phyloP scores from a whole-genome alignment of 805 yeast species.

The Alloascoidea hylecoeti region DNA sequence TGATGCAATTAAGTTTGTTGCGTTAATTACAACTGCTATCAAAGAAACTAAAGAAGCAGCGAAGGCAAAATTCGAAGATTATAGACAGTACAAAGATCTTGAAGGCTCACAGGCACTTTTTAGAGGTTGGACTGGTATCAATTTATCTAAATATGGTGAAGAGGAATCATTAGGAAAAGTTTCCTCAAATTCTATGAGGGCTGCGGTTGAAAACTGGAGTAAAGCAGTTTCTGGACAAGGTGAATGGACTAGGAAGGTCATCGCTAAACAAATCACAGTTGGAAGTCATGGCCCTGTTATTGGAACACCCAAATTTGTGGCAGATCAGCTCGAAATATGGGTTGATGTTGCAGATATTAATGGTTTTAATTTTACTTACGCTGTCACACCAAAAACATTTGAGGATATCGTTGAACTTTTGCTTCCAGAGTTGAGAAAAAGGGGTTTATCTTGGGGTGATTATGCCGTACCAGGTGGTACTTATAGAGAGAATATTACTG shows the following conservation, averaged over 20 bases:
- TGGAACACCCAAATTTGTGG: conserved; percentile 20
- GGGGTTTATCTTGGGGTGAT: conserved; percentile 23
- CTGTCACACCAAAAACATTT: conserved; percentile 20
- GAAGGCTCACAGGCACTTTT: conserved; percentile 28
- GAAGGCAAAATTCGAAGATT: conserved; percentile 19
- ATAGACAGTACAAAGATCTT: conserved; percentile 18
- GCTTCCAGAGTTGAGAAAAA: conserved; percentile 20
- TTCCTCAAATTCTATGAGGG: no score
- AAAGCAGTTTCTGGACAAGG: no score
- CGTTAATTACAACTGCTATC: conserved; percentile 21
- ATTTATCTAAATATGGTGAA: conserved; percentile 19
- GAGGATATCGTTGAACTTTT: conserved; percentile 22
- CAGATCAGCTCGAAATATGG: conserved; percentile 21
- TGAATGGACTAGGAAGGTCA: conserved; percentile 3
- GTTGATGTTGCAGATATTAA: conserved; percentile 20
- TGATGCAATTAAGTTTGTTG: conserved; percentile 22
- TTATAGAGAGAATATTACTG: conserved; percentile 21
- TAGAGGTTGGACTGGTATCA: conserved; percentile 27
- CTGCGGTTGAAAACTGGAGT: conserved; percentile 24
- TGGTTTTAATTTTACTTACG: conserved; percentile 23
- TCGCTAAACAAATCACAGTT: conserved; percentile 1
- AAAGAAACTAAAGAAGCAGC: conserved; percentile 29
- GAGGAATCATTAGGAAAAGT: conserved; percentile 19
- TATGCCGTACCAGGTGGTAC: conserved; percentile 23
- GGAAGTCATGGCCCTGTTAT: conserved; percentile 10